Evolutionary conservation across 768 basidiomycete genomes (phyloP), one percentile per base, ranked within the genome.

Genomic region (Tricholoma bakamatsutake): DNA sequence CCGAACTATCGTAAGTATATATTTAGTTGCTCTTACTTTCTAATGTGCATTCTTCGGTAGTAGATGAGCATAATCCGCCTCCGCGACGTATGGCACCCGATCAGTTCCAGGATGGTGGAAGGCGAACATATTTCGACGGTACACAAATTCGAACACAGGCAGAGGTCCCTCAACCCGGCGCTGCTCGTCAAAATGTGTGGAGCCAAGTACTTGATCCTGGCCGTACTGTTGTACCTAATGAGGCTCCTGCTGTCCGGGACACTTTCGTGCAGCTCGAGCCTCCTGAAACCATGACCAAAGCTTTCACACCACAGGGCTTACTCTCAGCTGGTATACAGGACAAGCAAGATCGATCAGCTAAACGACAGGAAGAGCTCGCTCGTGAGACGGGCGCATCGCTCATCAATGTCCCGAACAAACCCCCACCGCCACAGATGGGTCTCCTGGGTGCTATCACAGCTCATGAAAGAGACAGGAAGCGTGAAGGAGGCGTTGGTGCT

Each of bases 291-390:
- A 86, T 93, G 79, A 95, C 91, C 9, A 96, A 95, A 66, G 94
- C 94, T 1, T 97, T 98, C 66, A 88, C 91, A 0, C 93, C 95
- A 3, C 93, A 96, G 58, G 97, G 97, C 7, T 74, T 99, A 13
- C 83, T 99, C 39, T 94, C 93, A 56, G 93, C 93, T 53, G 97
- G 97, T 35, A 77, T 98, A 61, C 92, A 96, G 65, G 95, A 98
- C 68, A 93, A 93, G 68, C 87, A 95, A 68, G 94, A 97, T 66
- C 84, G 96, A 34, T 97, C 94, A 30, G 97, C 97, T 2, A 95
- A 95, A 70, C 81, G 88, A 52, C 93, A 98, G 64, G 96, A 99
- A 68, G 92, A 97, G 68, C 72, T 91, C 10, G 97, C 97, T 9
- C 80, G 95, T 34, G 95, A 97, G 72, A 85, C 80, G 6, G 97